phyloP scores from a whole-genome alignment of 495 filamentous ascomycete genomes.

The Talaromyces stipitatus region DNA sequence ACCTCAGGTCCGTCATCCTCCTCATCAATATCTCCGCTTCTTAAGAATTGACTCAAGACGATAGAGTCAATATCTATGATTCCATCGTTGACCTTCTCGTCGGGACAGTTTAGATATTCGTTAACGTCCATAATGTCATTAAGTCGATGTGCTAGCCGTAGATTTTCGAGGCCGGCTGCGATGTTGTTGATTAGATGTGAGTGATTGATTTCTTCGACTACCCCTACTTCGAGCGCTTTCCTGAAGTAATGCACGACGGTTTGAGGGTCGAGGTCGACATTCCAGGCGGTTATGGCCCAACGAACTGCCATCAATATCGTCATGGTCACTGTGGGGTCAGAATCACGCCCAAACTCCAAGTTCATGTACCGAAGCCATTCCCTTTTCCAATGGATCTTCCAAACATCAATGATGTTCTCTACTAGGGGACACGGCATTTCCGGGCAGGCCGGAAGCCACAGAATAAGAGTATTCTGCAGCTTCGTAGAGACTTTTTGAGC shows the following conservation, averaged over 20 bases:
- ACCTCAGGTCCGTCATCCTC: constrained; percentile 5
- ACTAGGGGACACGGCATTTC: constrained; percentile 20
- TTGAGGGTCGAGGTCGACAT: neutral
- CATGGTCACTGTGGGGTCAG: constrained; percentile 12
- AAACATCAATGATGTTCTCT: constrained; percentile 22
- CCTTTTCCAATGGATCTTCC: constrained; percentile 17
- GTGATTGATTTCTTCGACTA: neutral
- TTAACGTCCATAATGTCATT: constrained; percentile 6
- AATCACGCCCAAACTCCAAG: constrained; percentile 4
- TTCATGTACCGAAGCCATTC: constrained; percentile 17
- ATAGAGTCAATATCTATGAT: constrained; percentile 1
- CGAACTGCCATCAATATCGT: constrained; percentile 13
- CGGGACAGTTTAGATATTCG: constrained; percentile 7
- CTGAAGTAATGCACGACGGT: constrained; percentile 15
- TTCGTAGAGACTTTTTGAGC: constrained; percentile 1
- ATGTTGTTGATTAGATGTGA: neutral
- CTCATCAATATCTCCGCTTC: constrained; percentile 12
- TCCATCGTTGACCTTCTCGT: constrained; percentile 10
- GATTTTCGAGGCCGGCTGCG: neutral
- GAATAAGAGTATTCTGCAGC: constrained; percentile 13
- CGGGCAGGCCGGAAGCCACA: constrained; percentile 21
- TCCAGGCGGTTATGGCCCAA: constrained; percentile 12
- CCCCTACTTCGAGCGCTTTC: constrained; percentile 6
- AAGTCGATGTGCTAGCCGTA: neutral
- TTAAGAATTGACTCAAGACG: constrained; percentile 6